Conservation (phyloP, 495 filamentous ascomycete species). For the Penicillium pancosmium region DNA sequence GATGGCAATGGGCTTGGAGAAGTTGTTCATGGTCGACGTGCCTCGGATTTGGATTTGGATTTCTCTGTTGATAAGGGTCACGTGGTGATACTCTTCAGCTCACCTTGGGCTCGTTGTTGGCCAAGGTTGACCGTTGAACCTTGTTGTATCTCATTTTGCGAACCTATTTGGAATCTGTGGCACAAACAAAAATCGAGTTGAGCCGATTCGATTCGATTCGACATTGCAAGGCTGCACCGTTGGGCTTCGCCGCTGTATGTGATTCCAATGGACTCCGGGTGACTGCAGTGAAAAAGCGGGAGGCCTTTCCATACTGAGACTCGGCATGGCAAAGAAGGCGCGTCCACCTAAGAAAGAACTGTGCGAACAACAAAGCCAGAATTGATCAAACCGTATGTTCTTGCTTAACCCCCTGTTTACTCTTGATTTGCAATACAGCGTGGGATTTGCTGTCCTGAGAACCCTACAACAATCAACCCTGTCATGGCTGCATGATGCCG, state of each 20-base stretch:
- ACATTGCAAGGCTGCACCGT: neutral
- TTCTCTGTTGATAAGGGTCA: constrained; percentile 14
- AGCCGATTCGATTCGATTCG: neutral
- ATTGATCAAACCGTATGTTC: constrained; percentile 5
- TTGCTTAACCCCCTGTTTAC: constrained; percentile 3
- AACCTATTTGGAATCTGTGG: neutral
- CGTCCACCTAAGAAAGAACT: neutral
- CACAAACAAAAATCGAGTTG: neutral
- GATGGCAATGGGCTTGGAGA: neutral
- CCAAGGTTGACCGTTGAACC: neutral
- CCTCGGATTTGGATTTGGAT: neutral
- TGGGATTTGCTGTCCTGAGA: neutral
- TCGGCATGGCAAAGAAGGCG: neutral
- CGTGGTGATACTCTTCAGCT: constrained; percentile 10
- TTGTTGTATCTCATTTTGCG: neutral
- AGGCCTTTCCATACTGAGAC: neutral
- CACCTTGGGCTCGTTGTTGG: no score
- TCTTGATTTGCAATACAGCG: constrained; percentile 5
- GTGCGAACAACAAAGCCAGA: neutral
- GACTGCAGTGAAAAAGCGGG: neutral
- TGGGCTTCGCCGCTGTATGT: neutral
- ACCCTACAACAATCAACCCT: constrained; percentile 8
- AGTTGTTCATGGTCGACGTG: neutral
- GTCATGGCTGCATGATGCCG: constrained; percentile 18
- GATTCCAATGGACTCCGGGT: neutral